These are phyloP conservation scores for Mycena albidolilacea DNA, from an alignment of 768 basidiomycete species.

Conservation along the genomic window DNA sequence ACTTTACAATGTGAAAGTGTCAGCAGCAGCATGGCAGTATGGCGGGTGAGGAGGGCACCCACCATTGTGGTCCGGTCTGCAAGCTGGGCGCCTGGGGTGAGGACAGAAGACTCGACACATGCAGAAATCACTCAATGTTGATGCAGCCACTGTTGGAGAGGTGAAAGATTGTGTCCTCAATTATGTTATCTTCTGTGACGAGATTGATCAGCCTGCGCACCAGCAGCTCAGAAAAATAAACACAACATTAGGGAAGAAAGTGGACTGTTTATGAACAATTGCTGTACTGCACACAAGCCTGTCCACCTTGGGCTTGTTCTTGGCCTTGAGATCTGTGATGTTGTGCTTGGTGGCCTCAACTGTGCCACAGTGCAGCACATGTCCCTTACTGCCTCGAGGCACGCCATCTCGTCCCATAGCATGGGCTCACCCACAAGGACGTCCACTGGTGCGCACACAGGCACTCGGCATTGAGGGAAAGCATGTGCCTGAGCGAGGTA, in stretches of 20 bases:
- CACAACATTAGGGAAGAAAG: not conserved
- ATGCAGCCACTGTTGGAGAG: constrained; percentile 91
- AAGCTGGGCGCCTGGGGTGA: no score
- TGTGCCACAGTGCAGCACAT: constrained; percentile 83
- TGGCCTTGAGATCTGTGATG: constrained; percentile 81
- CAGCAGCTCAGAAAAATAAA: not conserved
- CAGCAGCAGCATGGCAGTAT: no score
- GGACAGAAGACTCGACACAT: no score
- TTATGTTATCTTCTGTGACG: constrained; percentile 99
- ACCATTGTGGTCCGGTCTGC: no score
- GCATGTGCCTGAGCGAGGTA: constrained; percentile 74
- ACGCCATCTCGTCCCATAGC: constrained; percentile 95
- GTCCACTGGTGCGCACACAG: constrained; percentile 87
- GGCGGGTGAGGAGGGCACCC: no score
- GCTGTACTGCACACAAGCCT: constrained; percentile 96
- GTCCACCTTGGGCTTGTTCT: constrained; percentile 94
- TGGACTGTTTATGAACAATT: constrained; percentile 96
- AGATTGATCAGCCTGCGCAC: constrained; percentile 86
- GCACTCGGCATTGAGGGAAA: constrained; percentile 78
- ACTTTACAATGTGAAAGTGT: no score
- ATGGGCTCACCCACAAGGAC: constrained; percentile 93
- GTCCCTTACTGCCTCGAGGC: constrained; percentile 92
- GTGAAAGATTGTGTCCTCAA: constrained; percentile 98
- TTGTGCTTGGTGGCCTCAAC: constrained; percentile 81
- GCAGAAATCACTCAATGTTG: constrained; percentile 94